Percentiles rank a stretch among this genome's conserved stretches.
These are phyloP conservation scores for Picocystis salinarum DNA, from an alignment of 139 green algal genomes.

Conservation along the genomic window DNA sequence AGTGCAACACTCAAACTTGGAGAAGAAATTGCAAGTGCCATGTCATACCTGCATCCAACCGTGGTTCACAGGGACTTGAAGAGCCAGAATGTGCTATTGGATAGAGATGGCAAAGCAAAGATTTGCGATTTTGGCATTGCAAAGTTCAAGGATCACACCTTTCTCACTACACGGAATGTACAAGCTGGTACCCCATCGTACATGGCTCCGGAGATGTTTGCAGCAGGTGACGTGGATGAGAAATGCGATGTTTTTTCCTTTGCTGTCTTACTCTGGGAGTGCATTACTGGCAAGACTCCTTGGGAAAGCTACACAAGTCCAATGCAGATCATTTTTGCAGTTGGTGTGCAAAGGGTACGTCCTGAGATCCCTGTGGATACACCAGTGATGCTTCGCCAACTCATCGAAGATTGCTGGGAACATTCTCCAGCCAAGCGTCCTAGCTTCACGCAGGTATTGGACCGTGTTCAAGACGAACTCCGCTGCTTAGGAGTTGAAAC, in stretches of 20 bases:
- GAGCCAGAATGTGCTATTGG: conserved; percentile 57
- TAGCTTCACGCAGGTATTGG: no score
- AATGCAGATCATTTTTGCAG: not conserved
- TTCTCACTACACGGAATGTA: not conserved
- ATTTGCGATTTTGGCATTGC: conserved; percentile 54
- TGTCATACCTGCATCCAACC: conserved; percentile 54
- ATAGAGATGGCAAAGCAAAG: conserved; percentile 32
- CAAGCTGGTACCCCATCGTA: conserved; percentile 23
- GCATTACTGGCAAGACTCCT: not conserved
- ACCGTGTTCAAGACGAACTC: no score
- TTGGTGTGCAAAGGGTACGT: not conserved
- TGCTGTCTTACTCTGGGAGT: conserved; percentile 7
- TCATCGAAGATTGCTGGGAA: not conserved
- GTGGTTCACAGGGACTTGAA: conserved; percentile 64
- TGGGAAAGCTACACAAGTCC: not conserved
- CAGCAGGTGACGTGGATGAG: conserved; percentile 49
- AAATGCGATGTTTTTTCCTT: conserved; percentile 22
- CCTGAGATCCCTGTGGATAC: not conserved
- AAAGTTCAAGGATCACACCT: conserved; percentile 18
- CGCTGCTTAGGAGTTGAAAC: no score
- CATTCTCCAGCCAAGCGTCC: no score
- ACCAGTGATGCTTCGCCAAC: not conserved
- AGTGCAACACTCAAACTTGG: conserved; percentile 42
- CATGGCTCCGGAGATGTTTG: conserved; percentile 65
- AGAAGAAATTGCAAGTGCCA: conserved; percentile 32